Conservation (phyloP, 208 protist genomes). For the Acanthamoeba polyphaga region DNA sequence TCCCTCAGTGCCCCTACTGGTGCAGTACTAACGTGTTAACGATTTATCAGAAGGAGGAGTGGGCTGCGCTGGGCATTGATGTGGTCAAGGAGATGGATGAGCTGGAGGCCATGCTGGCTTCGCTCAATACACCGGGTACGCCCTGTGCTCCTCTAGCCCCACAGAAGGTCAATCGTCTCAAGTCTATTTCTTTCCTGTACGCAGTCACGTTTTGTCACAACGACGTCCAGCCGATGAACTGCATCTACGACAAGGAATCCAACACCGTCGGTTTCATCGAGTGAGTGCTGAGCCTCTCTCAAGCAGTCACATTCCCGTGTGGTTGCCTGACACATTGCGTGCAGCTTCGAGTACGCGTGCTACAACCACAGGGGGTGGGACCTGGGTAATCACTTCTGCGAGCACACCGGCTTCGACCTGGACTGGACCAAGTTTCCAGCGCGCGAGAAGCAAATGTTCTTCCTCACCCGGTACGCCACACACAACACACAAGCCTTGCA, state of each 20-base stretch:
- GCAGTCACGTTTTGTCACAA: conserved; percentile 62
- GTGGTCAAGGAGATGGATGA: conserved; percentile 16
- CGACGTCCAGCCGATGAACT: conserved; percentile 56
- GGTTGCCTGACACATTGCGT: neutral
- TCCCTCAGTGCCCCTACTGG: neutral
- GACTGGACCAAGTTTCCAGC: conserved; percentile 9
- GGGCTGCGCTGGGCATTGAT: conserved; percentile 31
- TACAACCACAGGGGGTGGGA: conserved; percentile 74
- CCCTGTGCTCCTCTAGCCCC: neutral
- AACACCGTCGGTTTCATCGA: conserved; percentile 5
- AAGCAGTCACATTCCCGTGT: neutral
- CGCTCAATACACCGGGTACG: neutral
- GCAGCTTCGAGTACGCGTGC: conserved; percentile 68
- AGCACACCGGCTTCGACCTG: conserved; percentile 46
- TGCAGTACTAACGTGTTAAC: neutral
- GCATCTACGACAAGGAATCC: conserved; percentile 33
- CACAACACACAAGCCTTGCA: too few relatives aligned
- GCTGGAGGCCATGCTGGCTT: neutral
- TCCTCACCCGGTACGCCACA: conserved; percentile 7
- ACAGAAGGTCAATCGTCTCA: neutral
- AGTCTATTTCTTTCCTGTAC: neutral
- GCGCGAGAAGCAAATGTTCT: neutral
- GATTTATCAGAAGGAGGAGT: neutral
- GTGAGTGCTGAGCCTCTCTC: neutral
- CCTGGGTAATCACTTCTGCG: conserved; percentile 75